Evolutionary conservation across 257 asterid species (phyloP), one percentile per base, ranked within the genome.

Genomic region (Schizonepeta tenuifolia): DNA sequence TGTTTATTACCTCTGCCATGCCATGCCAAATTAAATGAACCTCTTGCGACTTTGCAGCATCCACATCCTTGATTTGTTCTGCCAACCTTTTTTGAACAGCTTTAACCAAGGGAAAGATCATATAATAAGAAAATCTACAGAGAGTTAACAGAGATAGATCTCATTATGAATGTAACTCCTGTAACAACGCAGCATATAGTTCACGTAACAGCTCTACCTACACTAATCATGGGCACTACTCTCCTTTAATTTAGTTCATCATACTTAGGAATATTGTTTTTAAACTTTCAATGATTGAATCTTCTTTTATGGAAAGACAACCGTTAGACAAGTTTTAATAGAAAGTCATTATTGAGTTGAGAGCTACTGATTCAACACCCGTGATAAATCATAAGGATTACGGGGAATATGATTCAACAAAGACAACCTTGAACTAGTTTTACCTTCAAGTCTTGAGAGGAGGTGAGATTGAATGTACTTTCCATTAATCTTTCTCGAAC

Each of bases 401-500:
- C 53, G 51, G 31, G 56, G 68, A 36, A 33, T 38, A 13, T 2
- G 62, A 66, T 49, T 20, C 7, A 38, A 44, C 47, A 58, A 24
- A 74, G 9, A 57, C 2, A 54, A 65, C 12, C n/a, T 62, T 38
- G 7, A 64, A 44, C 33, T 20, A 22, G 38, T 14, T 53, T 60
- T 80, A 95, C 99, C 96, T 86, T 83, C 65, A 35, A 95, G 84
- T 51, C 90, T 85, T 38, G 88, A 72, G 33, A 85, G 84, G 24
- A 95, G 94, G 85, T 82, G 92, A 66, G 96, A 90, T 77, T 95
- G 98, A 77, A 92, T 80, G 69, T 87, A 92, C 75, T 80, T 95
- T 49, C 99, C 98, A 41, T 87, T 87, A 54, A 95, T 88, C 86
- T 87, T 92, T 79, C 96, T 85, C 7, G 98, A 88, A 68, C 96